phyloP scores from a whole-genome alignment of 1,139 yeast genomes.

The Candida sp. region DNA sequence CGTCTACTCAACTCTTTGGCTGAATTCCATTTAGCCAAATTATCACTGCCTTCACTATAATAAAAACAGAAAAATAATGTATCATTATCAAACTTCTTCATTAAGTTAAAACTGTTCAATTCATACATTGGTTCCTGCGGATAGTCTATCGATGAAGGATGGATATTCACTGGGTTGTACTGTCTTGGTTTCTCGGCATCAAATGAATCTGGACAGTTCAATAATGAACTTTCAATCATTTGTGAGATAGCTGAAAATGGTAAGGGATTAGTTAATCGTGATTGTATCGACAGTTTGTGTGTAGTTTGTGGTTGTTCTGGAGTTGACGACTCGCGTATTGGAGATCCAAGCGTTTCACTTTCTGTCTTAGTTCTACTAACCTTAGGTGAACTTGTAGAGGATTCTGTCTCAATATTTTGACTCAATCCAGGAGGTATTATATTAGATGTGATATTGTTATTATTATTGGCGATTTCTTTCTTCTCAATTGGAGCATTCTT shows the following conservation, averaged over 20 bases:
- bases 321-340: constrained; percentile 6
- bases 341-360: constrained; percentile 4
- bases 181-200: constrained; percentile 86
- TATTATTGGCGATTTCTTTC: not conserved
- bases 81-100: constrained; percentile 78
- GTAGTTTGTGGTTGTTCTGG: constrained; percentile 2
- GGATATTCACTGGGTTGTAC: constrained; percentile 79
- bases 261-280: constrained; percentile 46
- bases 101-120: constrained; percentile 47
- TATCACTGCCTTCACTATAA: constrained; percentile 50
- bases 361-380: constrained; percentile 6
- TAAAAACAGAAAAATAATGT: constrained; percentile 92
- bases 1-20: constrained; percentile 78
- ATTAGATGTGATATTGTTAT: constrained; percentile 8
- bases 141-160: constrained; percentile 86
- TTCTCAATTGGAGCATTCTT: constrained; percentile 6
- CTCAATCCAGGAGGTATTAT: constrained; percentile 24
- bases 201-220: constrained; percentile 90
- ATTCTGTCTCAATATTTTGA: constrained; percentile 28
- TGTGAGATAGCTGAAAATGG: constrained; percentile 55
- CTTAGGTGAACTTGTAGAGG: constrained; percentile 18
- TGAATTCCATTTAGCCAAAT: constrained; percentile 63
- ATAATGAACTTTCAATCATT: constrained; percentile 68
- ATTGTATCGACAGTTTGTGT: constrained; percentile 24
- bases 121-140: constrained; percentile 86